These are phyloP conservation scores for Ceratopteris richardii DNA, from an alignment of 75 land plant genomes.

Conservation along the genomic window DNA sequence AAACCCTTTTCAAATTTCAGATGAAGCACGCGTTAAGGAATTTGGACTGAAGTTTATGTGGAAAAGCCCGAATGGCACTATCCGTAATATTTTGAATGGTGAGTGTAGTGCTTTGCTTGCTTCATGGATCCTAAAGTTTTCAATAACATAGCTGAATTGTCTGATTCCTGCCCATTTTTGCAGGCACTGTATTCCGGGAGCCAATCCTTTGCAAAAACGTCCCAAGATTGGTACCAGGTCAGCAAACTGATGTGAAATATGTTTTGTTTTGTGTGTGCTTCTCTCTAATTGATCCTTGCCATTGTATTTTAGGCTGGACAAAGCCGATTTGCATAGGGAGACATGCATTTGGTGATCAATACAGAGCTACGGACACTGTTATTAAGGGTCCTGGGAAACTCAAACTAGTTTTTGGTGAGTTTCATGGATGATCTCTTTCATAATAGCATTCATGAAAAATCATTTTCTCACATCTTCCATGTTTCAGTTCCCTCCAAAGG, in stretches of 20 bases:
- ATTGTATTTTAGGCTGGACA: conserved; percentile 53
- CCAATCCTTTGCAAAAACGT: conserved; percentile 66
- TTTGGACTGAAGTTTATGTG: conserved; percentile 81
- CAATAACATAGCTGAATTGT: background rate
- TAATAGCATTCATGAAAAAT: background rate
- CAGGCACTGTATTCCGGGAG: conserved; percentile 82
- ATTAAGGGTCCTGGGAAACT: conserved; percentile 70
- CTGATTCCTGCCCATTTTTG: background rate
- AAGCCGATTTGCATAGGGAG: conserved; percentile 87
- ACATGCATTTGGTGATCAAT: conserved; percentile 94
- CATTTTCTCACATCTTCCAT: background rate
- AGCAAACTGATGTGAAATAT: background rate
- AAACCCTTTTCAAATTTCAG: conserved; percentile 26
- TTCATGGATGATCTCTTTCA: background rate
- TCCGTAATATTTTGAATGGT: conserved; percentile 83
- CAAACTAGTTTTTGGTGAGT: conserved; percentile 76
- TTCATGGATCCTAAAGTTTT: too few relatives aligned
- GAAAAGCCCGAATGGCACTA: conserved; percentile 89
- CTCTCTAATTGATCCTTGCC: too few relatives aligned
- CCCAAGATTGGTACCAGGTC: conserved; percentile 65
- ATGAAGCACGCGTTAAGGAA: conserved; percentile 71
- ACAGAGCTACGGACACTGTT: conserved; percentile 69
- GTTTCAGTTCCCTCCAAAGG: conserved; percentile 45
- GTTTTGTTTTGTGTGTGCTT: too few relatives aligned
- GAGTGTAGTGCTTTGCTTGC: background rate